Evolutionary conservation across 441 rosid genomes (phyloP).

Genomic region (Bocquillonia castaneifolia): DNA sequence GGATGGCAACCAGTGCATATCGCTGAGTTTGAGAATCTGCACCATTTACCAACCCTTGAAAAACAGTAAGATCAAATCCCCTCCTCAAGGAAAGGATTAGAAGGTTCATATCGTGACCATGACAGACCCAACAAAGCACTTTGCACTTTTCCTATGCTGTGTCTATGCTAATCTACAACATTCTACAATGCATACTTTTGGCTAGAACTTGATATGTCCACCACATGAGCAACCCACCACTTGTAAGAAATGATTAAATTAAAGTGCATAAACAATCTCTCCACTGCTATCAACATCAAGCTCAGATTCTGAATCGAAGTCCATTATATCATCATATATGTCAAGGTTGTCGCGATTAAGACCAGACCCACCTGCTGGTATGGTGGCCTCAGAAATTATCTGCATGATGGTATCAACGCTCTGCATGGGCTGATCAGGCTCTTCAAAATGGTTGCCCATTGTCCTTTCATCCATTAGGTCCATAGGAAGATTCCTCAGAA

Average conservation of each 20-base stretch:
- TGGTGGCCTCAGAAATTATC: constrained; percentile 86
- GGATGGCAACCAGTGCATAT: constrained; percentile 7
- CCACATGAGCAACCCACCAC: not conserved
- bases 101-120: constrained; percentile 22
- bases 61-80: constrained; percentile 12
- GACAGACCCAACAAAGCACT: constrained; percentile 13
- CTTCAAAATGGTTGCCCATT: constrained; percentile 63
- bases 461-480: constrained; percentile 75
- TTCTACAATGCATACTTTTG: not conserved
- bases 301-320: constrained; percentile 80
- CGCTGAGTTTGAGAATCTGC: not conserved
- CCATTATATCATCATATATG: constrained; percentile 82
- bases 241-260: constrained; percentile 18
- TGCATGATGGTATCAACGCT: constrained; percentile 88
- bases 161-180: constrained; percentile 17
- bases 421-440: constrained; percentile 81
- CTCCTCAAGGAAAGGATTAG: constrained; percentile 14
- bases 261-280: constrained; percentile 82
- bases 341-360: constrained; percentile 67
- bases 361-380: constrained; percentile 70
- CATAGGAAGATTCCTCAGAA: constrained; percentile 75
- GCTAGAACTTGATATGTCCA: not conserved
- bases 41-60: constrained; percentile 15
- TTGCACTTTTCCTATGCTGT: constrained; percentile 12
- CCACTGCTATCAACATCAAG: constrained; percentile 94